Evolutionary conservation across 352 stramenopile species (phyloP).

Genomic region (Globisporangium viniferum): DNA sequence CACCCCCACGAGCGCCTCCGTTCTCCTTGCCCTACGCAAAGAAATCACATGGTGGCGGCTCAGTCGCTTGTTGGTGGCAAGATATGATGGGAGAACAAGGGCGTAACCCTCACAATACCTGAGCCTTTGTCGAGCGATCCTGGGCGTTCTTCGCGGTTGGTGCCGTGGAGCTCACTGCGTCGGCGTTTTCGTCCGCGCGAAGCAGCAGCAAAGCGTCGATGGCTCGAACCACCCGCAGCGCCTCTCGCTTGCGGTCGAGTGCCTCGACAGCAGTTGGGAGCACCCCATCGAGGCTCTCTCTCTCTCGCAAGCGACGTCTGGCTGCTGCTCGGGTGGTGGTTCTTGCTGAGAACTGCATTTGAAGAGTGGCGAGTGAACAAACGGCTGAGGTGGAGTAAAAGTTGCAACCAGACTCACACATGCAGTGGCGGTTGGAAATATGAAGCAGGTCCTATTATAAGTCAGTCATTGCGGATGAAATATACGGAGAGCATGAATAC

Average conservation of each 20-base stretch:
- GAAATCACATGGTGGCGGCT: too few species aligned
- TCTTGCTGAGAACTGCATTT: background rate
- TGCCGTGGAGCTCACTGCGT: background rate
- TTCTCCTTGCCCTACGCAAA: background rate
- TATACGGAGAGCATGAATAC: background rate
- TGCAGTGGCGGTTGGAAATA: background rate
- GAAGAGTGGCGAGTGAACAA: background rate
- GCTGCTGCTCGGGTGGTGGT: too few species aligned
- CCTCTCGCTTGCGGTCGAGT: conserved; percentile 23
- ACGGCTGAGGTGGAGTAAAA: background rate
- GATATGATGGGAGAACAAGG: background rate
- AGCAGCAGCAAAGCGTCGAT: conserved; percentile 28
- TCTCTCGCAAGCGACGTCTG: too few species aligned
- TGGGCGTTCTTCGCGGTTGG: conserved; percentile 5
- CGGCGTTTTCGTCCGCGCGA: background rate
- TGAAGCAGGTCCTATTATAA: background rate
- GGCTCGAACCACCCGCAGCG: conserved; percentile 18
- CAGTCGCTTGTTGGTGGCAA: background rate
- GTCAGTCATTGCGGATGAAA: too few species aligned
- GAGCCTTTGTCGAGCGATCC: background rate
- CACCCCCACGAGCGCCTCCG: too few species aligned
- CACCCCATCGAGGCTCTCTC: conserved; percentile 18
- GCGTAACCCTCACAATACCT: background rate
- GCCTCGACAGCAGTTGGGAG: conserved; percentile 20
- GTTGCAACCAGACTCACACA: background rate